These are phyloP conservation scores for Alternaria sp. DNA, from an alignment of 2,329 filamentous ascomycete genomes.

Conservation along the genomic window DNA sequence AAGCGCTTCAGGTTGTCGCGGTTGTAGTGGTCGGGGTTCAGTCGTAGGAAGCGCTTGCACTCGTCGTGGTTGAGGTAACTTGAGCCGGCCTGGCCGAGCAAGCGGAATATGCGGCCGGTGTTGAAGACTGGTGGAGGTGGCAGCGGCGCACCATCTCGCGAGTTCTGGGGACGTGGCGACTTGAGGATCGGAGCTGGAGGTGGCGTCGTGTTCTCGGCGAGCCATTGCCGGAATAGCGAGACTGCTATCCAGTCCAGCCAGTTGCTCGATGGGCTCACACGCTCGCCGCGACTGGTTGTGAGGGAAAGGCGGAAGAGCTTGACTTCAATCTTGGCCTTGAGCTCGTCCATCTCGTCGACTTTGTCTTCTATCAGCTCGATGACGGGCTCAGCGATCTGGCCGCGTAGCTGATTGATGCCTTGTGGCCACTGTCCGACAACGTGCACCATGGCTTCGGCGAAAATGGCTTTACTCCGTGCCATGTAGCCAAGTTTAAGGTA, in stretches of 20 bases:
- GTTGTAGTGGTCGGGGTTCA: constrained; percentile 80
- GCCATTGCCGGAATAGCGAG: constrained; percentile 88
- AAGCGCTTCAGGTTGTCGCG: constrained; percentile 86
- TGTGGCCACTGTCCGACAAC: constrained; percentile 93
- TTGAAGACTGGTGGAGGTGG: constrained; percentile 58
- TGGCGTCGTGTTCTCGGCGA: constrained; percentile 86
- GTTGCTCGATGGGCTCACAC: constrained; percentile 77
- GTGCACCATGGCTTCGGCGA: constrained; percentile 82
- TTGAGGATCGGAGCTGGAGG: constrained; percentile 63
- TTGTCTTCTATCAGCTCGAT: constrained; percentile 94
- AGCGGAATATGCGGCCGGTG: constrained; percentile 76
- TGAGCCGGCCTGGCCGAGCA: constrained; percentile 69
- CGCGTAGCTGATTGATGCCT: constrained; percentile 76
- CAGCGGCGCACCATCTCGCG: constrained; percentile 25
- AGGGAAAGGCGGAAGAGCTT: constrained; percentile 82
- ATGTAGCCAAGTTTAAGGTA: constrained; percentile 91
- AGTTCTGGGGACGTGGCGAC: constrained; percentile 47
- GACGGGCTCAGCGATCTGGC: constrained; percentile 73
- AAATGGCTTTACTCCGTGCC: constrained; percentile 78
- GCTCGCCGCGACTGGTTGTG: constrained; percentile 79
- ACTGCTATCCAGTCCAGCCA: constrained; percentile 92
- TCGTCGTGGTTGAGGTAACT: constrained; percentile 84
- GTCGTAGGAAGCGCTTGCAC: constrained; percentile 86
- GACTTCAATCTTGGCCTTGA: constrained; percentile 78
- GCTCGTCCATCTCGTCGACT: constrained; percentile 86